Base-by-base conservation (phyloP, 768 basidiomycete species). In the Wakefieldia striispora region DNA sequence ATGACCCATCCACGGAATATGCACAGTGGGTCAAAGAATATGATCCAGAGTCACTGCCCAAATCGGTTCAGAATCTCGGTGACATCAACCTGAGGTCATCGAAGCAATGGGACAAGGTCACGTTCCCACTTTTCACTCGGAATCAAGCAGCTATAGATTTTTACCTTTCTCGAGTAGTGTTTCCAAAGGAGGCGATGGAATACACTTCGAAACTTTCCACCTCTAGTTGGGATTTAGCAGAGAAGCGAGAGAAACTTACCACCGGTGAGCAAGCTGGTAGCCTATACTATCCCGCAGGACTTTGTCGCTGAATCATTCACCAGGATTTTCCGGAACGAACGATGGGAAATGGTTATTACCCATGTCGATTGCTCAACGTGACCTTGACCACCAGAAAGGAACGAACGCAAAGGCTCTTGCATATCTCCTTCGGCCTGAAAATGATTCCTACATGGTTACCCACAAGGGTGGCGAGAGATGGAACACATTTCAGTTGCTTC, bases 131-230 rank as follows among this genome's bases (percentile, higher is more conserved):
- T 1, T 74, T 78, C 51, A 54, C 55, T 4, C 44, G 47, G 27
- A 65, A 65, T 43, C 49, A 52, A 21, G 46, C 45, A 3, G 52
- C 57, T 4, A 49, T 66, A 16, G 68, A 81, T 39, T 81, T 81
- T 58, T 81, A 68, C 58, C 63, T 81, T n/a, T 60, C 71, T 0
- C 58, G 66, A 14, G 57, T 75, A 2, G 79, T 80, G 12, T 79
- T 81, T 49, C 79, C 78, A 5, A 74, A 68, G 27, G 69, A 73
- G 20, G 38, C 37, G 2, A 66, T 49, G 43, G 57, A 19, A 57
- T 70, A n/a, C n/a, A n/a, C n/a, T 31, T 50, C 68, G 10, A 51
- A 43, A 4, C 21, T 66, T 12, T 40, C 61, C n/a, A 51, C 56
- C n/a, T 59, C 55, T 3, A 41, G 47, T 14, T 53, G 51, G 46